These are phyloP conservation scores for Eimeria falciformis DNA, from an alignment of 169 alveolate species.

Conservation along the genomic window DNA sequence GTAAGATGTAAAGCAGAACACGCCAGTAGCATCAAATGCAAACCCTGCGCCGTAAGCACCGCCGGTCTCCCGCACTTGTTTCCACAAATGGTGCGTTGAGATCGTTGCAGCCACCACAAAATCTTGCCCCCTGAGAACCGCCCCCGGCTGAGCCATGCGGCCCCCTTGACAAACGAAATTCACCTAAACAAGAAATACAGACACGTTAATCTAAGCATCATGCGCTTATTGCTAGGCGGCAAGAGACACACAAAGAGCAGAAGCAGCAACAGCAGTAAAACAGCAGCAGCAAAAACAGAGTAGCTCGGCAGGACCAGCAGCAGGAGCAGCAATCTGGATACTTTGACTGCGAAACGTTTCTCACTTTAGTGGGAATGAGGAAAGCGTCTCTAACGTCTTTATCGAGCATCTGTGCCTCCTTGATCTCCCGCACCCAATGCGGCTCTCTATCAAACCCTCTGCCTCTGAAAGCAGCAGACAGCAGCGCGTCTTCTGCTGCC, in stretches of 20 bases:
- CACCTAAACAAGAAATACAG: slow-evolving; percentile 38
- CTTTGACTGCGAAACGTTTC: background rate
- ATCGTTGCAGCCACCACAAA: slow-evolving; percentile 34
- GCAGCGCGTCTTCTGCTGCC: background rate
- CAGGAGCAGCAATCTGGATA: background rate
- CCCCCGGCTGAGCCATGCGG: slow-evolving; percentile 45
- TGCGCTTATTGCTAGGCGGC: background rate
- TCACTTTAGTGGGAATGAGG: background rate
- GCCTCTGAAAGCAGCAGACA: background rate
- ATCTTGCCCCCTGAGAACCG: background rate
- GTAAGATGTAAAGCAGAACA: slow-evolving; percentile 41
- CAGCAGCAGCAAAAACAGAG: background rate
- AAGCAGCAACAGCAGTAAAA: background rate
- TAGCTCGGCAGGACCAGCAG: background rate
- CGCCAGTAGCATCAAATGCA: slow-evolving; percentile 14
- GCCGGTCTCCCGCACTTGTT: slow-evolving; percentile 54
- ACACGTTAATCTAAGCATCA: background rate
- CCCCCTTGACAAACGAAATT: slow-evolving; percentile 74
- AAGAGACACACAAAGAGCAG: background rate
- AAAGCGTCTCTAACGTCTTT: background rate
- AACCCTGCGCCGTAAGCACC: slow-evolving; percentile 76
- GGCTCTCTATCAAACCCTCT: slow-evolving; percentile 9
- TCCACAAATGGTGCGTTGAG: slow-evolving; percentile 69
- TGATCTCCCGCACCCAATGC: background rate
- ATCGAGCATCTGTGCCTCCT: background rate